phyloP scores from a whole-genome alignment of 495 filamentous ascomycete species.

The Sordaria brevicollis region DNA sequence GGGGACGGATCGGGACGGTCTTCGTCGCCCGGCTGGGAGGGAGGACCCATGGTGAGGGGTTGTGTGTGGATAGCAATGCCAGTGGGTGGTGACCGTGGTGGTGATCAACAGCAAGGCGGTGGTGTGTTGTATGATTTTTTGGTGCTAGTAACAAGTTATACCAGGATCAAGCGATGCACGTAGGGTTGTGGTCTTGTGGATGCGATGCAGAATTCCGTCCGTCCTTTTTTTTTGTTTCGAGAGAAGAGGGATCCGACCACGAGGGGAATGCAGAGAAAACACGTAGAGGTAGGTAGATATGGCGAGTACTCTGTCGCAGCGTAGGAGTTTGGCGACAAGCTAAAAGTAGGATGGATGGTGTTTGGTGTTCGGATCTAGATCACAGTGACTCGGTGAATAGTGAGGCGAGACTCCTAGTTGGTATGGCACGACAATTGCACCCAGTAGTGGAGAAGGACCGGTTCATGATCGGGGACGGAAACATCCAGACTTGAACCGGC shows the following conservation, averaged over 20 bases:
- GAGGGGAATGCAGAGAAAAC: background rate
- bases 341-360: background rate
- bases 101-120: background rate
- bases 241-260: background rate
- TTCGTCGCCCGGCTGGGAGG: constrained; percentile 18
- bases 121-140: background rate
- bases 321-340: background rate
- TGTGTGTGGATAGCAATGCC: background rate
- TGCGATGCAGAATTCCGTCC: background rate
- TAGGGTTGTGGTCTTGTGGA: background rate
- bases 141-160: constrained; percentile 1
- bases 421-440: background rate
- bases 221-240: background rate
- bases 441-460: background rate
- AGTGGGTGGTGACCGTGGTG: background rate
- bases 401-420: background rate
- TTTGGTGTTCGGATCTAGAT: background rate
- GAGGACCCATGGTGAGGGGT: constrained; percentile 27
- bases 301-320: background rate
- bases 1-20: constrained; percentile 27
- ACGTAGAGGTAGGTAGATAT: background rate
- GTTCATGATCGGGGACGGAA: background rate
- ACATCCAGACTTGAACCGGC: background rate
- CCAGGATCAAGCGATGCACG: background rate
- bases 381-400: background rate